These are phyloP conservation scores for Berberis thunbergii DNA, from an alignment of 164 flowering plant species.

Conservation along the genomic window DNA sequence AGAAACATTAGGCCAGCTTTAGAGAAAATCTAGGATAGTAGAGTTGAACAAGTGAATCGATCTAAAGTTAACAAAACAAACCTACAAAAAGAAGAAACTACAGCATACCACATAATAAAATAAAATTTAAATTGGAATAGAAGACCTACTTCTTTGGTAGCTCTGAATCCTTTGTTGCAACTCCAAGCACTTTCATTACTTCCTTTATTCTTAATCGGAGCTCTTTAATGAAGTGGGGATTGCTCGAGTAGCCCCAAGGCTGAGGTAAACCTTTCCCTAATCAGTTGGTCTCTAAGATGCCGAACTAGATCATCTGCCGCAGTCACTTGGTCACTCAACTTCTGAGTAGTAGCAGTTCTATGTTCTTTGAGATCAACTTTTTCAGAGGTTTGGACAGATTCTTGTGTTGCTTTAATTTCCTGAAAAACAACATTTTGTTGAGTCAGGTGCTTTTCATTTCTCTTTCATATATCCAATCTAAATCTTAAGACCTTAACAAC, in stretches of 20 bases:
- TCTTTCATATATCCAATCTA: no score
- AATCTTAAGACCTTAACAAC: no score
- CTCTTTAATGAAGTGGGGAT: slow-evolving; percentile 61
- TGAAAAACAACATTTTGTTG: slow-evolving; percentile 5
- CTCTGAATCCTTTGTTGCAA: slow-evolving; percentile 64
- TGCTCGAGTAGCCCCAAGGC: slow-evolving; percentile 57
- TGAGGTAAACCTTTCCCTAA: slow-evolving; percentile 63
- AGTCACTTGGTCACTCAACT: slow-evolving; percentile 22
- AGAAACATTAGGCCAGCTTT: not conserved
- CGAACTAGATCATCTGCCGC: slow-evolving; percentile 46
- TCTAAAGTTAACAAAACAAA: not conserved
- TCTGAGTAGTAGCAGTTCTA: slow-evolving; percentile 15
- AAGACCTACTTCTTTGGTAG: slow-evolving; percentile 47
- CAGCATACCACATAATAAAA: not conserved
- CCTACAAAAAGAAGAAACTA: not conserved
- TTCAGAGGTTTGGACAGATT: slow-evolving; percentile 15
- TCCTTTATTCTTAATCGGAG: slow-evolving; percentile 66
- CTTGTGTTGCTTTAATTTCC: slow-evolving; percentile 21
- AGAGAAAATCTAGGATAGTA: not conserved
- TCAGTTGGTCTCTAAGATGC: slow-evolving; percentile 73
- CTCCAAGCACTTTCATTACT: slow-evolving; percentile 59
- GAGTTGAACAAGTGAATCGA: not conserved
- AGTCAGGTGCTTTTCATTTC: no score
- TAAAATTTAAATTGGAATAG: not conserved
- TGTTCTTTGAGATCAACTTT: slow-evolving; percentile 18